Evolutionary conservation across 352 stramenopile genomes (phyloP).

Genomic region (Phytopythium sindhum): DNA sequence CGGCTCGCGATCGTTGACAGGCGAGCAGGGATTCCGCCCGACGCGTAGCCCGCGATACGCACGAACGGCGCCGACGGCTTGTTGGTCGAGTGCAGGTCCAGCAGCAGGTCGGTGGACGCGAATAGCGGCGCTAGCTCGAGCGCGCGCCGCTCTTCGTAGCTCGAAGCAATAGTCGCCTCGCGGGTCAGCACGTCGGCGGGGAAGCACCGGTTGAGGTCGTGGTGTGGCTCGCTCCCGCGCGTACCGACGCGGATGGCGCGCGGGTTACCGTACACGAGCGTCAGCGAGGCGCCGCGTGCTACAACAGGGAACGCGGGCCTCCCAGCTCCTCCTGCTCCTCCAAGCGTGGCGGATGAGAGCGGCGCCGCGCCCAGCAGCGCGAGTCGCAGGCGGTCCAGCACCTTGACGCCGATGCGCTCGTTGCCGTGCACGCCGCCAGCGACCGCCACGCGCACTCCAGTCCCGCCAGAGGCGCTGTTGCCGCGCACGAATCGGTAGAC

Average conservation of each 20-base stretch:
- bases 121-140: constrained; percentile 55
- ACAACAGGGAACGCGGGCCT: constrained; percentile 20
- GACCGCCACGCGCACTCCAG: constrained; percentile 40
- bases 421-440: constrained; percentile 74
- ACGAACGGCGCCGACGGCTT: constrained; percentile 68
- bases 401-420: constrained; percentile 61
- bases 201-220: constrained; percentile 75
- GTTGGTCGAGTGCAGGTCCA: constrained; percentile 81
- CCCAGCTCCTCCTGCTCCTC: not conserved
- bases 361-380: constrained; percentile 30
- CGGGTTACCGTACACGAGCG: constrained; percentile 66
- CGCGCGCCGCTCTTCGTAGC: constrained; percentile 55
- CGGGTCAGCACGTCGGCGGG: constrained; percentile 24
- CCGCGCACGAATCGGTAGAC: constrained; percentile 41
- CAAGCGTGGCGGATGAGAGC: constrained; percentile 10
- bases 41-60: constrained; percentile 41
- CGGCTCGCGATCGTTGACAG: constrained; percentile 29
- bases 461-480: constrained; percentile 8
- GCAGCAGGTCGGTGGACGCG: constrained; percentile 46
- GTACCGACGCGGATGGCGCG: constrained; percentile 45
- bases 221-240: constrained; percentile 45
- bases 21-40: constrained; percentile 16
- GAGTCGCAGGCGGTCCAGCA: constrained; percentile 56
- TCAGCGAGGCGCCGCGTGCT: constrained; percentile 30
- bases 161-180: not conserved